phyloP scores from a whole-genome alignment of 2,329 filamentous ascomycete species.

The Aspergillus brasiliensis region DNA sequence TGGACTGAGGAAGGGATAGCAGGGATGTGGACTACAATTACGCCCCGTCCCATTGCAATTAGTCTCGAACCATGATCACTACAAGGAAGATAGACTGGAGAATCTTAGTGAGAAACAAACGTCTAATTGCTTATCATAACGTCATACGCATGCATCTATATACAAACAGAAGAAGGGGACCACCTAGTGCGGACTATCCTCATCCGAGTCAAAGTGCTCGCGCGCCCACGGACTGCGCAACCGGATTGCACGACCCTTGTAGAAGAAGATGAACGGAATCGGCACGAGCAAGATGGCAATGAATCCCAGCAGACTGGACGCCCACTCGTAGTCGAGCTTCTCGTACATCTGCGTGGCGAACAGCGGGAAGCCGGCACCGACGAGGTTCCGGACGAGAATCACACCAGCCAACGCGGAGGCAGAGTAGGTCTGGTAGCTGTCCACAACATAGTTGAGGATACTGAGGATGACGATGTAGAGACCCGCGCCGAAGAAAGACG shows the following conservation, averaged over 20 bases:
- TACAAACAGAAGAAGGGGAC: neutral
- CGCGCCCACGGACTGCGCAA: conserved; percentile 32
- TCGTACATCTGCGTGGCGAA: conserved; percentile 42
- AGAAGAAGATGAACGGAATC: conserved; percentile 44
- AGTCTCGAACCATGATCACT: too few species aligned
- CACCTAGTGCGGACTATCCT: conserved; percentile 29
- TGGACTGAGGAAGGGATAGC: too few species aligned
- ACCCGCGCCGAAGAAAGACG: conserved; percentile 67
- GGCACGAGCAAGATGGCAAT: conserved; percentile 40
- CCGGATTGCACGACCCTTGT: conserved; percentile 33
- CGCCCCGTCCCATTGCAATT: too few species aligned
- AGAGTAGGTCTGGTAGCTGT: conserved; percentile 70
- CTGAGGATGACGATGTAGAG: conserved; percentile 74
- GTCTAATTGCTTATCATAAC: conserved; percentile 5
- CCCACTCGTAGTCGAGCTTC: conserved; percentile 40
- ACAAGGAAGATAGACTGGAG: too few species aligned
- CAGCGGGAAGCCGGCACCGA: conserved; percentile 36
- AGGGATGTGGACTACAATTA: too few species aligned
- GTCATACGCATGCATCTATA: neutral
- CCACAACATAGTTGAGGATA: conserved; percentile 74
- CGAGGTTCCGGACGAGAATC: conserved; percentile 69
- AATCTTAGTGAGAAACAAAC: too few species aligned
- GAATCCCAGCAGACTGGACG: conserved; percentile 41
- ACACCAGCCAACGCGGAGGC: conserved; percentile 75
- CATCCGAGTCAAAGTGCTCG: conserved; percentile 31